Conservation (phyloP, 148 eudicot genomes). For the Oxyria digyna region DNA sequence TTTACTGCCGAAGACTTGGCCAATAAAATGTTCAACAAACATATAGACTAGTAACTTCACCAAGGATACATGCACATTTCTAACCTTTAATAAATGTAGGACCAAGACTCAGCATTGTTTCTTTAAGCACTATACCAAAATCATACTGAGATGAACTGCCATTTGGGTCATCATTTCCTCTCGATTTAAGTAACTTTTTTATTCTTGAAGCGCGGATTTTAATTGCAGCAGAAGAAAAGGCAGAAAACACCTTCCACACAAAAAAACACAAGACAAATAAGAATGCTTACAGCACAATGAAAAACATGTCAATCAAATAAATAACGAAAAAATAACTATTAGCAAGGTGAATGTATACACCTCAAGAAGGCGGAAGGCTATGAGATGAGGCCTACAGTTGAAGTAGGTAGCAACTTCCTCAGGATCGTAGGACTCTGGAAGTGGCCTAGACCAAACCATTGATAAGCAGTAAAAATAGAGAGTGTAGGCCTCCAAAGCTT, state of each 20-base stretch:
- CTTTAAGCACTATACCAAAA: slow-evolving; percentile 72
- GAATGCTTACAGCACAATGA: neutral
- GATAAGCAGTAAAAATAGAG: slow-evolving; percentile 48
- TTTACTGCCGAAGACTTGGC: slow-evolving; percentile 11
- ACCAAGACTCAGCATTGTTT: slow-evolving; percentile 70
- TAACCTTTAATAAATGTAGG: slow-evolving; percentile 92
- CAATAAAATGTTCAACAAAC: slow-evolving; percentile 3
- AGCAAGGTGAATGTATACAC: slow-evolving; percentile 19
- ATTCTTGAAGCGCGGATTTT: slow-evolving; percentile 44
- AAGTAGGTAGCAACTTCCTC: slow-evolving; percentile 62
- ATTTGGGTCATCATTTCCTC: slow-evolving; percentile 19
- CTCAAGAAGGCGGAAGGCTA: slow-evolving; percentile 83
- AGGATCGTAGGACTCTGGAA: slow-evolving; percentile 80
- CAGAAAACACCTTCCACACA: slow-evolving; percentile 46
- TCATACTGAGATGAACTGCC: slow-evolving; percentile 30
- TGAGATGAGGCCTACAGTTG: slow-evolving; percentile 77
- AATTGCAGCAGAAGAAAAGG: slow-evolving; percentile 73
- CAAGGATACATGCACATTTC: neutral
- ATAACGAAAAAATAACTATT: neutral
- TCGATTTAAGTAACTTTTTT: slow-evolving; percentile 20
- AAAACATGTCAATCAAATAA: neutral
- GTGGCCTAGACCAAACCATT: slow-evolving; percentile 78
- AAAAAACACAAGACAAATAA: slow-evolving; percentile 8
- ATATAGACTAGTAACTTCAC: neutral
- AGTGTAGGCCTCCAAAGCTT: slow-evolving; percentile 61